Evolutionary conservation across 495 filamentous ascomycete species (phyloP), one percentile per base, ranked within the genome.

Genomic region (Aspergillus avenaceus): DNA sequence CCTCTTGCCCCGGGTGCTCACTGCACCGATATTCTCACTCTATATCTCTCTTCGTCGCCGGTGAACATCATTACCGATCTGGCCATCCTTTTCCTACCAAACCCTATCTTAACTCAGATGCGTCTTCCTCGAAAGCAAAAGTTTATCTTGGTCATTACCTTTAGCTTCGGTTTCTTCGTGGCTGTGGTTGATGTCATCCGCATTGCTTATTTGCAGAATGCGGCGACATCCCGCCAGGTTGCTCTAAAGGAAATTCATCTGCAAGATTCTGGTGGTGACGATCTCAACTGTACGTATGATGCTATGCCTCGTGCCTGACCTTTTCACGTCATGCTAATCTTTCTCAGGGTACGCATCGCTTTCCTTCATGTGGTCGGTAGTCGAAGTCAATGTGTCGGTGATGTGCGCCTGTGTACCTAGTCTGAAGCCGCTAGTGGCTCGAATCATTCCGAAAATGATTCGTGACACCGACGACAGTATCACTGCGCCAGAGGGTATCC

Each of bases 341-440:
- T 23, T 45, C 11, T n/a, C 67, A 62, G 85, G 82, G 85, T 88
- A 90, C 65, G 90, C 85, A 3, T 87, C 90, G 4, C 64, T 89
- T 2, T 86, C 89, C 0, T 87, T 95, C 62, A 90, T 96, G 85
- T 97, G 90, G 91, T 91, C 87, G 14, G 87, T 84, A 8, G 80
- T 97, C 51, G 91, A 96, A 65, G 89, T 96, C 64, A 91, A 95
- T 57, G 75, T 90, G 7, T 90, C 90, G 7, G 87, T 96, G 47
- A 85, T 91, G 34, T 93, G 88, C 50, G 91, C 83, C 41, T 96
- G 90, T 57, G 84, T 95, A 23, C 91, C 91, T 12, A 91, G 86
- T 16, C 71, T 96, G 53, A 97, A 96, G 59, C 91, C 91, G 12
- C 74, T 97, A 14, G 82, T 90, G 47, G 80, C 87, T 36, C 80